phyloP scores from a whole-genome alignment of 2,329 filamentous ascomycete species.

The Venturia asperata region DNA sequence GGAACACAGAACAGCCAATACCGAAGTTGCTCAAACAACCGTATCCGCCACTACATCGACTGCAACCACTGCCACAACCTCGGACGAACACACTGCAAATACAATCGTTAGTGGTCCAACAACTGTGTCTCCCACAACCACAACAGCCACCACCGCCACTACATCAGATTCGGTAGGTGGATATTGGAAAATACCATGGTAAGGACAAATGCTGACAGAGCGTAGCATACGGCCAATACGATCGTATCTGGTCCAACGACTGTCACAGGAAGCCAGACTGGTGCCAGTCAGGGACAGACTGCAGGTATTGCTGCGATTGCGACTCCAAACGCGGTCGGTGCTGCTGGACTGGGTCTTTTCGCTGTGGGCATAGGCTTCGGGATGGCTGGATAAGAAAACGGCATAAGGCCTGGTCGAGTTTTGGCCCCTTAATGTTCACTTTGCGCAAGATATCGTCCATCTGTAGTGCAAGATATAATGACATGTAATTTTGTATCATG shows the following conservation, averaged over 20 bases:
- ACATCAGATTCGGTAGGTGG: conserved; percentile 1
- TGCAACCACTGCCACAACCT: conserved; percentile 9
- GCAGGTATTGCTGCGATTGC: neutral
- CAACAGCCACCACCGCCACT: conserved; percentile 7
- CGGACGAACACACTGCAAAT: conserved; percentile 9
- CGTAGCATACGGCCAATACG: conserved; percentile 14
- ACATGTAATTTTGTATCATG: neutral
- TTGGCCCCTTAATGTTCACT: neutral
- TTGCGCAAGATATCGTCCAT: neutral
- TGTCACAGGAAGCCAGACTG: conserved; percentile 6
- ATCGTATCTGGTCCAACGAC: conserved; percentile 16
- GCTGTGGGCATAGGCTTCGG: conserved; percentile 9
- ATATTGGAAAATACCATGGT: neutral
- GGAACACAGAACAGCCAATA: conserved; percentile 7
- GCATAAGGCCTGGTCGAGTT: neutral
- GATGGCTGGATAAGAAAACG: neutral
- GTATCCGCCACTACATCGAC: neutral
- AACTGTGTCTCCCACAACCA: conserved; percentile 12
- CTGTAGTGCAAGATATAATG: neutral
- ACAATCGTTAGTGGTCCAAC: conserved; percentile 14
- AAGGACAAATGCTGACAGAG: neutral
- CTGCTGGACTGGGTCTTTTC: conserved; percentile 1
- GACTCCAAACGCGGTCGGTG: neutral
- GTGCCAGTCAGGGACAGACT: neutral
- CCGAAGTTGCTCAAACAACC: conserved; percentile 11